A percentile compares a stretch with the other conserved stretches of the same genome.
Evolutionary conservation across 495 filamentous ascomycete species (phyloP).

Genomic region (Delitschia confertaspora): DNA sequence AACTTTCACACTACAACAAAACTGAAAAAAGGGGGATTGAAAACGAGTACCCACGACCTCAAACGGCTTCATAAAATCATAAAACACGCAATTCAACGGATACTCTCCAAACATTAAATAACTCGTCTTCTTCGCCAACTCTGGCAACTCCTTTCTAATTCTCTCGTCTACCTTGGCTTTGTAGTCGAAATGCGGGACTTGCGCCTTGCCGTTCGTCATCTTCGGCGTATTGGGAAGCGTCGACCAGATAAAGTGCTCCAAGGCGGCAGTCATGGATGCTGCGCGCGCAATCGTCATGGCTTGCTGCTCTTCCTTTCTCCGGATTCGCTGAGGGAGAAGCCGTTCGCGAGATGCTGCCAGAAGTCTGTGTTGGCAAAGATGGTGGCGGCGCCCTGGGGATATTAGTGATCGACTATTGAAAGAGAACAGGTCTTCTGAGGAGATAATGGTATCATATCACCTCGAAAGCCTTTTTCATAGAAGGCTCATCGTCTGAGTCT

Average conservation of each 20-base stretch:
- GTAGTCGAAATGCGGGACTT: slow-evolving; percentile 30
- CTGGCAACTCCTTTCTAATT: slow-evolving; percentile 24
- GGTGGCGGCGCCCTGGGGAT: slow-evolving; percentile 12
- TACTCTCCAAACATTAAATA: slow-evolving; percentile 22
- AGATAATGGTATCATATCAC: slow-evolving; percentile 5
- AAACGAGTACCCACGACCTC: too few species aligned
- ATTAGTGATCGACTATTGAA: too few species aligned
- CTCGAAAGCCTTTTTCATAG: slow-evolving; percentile 23
- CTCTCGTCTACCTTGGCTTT: slow-evolving; percentile 29
- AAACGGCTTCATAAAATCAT: too few species aligned
- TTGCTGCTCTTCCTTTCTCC: slow-evolving; percentile 29
- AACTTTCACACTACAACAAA: too few species aligned
- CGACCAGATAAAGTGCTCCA: slow-evolving; percentile 43
- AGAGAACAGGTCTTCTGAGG: neutral
- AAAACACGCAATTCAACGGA: neutral
- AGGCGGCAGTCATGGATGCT: slow-evolving; percentile 32
- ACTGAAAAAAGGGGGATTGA: too few species aligned
- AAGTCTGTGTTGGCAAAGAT: slow-evolving; percentile 28
- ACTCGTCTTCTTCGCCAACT: slow-evolving; percentile 27
- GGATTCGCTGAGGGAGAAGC: slow-evolving; percentile 8
- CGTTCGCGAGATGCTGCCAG: slow-evolving; percentile 19
- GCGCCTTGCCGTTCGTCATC: slow-evolving; percentile 16
- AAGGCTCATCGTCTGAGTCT: slow-evolving; percentile 16
- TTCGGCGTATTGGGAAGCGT: slow-evolving; percentile 35
- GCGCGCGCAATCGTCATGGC: slow-evolving; percentile 40